A percentile compares a stretch with the other conserved stretches of the same genome.
phyloP scores from a whole-genome alignment of 1,139 yeast species.

The Waltiozyma sp. region DNA sequence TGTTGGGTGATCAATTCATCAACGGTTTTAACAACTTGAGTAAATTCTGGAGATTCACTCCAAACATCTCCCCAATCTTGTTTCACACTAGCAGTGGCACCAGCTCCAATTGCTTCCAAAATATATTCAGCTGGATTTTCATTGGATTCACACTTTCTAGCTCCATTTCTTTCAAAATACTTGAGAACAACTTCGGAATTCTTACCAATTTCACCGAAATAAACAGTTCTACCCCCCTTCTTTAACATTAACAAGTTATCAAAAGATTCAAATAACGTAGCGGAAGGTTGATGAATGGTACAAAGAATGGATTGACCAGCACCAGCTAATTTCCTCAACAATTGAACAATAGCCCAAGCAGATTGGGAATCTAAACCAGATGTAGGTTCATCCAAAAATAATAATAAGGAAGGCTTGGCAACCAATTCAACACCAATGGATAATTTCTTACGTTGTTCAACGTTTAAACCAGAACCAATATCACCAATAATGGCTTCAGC shows the following conservation, averaged over 20 bases:
- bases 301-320: constrained; percentile 60
- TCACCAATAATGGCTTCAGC: constrained; percentile 80
- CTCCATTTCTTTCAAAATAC: constrained; percentile 42
- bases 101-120: constrained; percentile 51
- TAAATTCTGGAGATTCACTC: constrained; percentile 25
- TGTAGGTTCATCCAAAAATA: constrained; percentile 84
- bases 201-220: constrained; percentile 49
- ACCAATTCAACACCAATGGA: constrained; percentile 86
- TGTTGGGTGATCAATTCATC: constrained; percentile 10
- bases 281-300: constrained; percentile 81
- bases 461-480: constrained; percentile 47
- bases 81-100: constrained; percentile 34
- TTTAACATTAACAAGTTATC: constrained; percentile 61
- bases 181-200: constrained; percentile 33
- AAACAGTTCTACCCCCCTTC: constrained; percentile 54
- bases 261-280: constrained; percentile 49
- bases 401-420: constrained; percentile 67
- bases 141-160: constrained; percentile 26
- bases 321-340: constrained; percentile 44
- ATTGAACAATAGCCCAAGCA: constrained; percentile 55
- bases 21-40: constrained; percentile 19
- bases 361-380: constrained; percentile 84
- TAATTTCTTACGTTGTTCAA: constrained; percentile 71
- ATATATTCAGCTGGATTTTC: constrained; percentile 57
- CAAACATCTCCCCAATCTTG: constrained; percentile 38